Conservation (phyloP, 495 filamentous ascomycete species). For the Choiromyces venosus region DNA sequence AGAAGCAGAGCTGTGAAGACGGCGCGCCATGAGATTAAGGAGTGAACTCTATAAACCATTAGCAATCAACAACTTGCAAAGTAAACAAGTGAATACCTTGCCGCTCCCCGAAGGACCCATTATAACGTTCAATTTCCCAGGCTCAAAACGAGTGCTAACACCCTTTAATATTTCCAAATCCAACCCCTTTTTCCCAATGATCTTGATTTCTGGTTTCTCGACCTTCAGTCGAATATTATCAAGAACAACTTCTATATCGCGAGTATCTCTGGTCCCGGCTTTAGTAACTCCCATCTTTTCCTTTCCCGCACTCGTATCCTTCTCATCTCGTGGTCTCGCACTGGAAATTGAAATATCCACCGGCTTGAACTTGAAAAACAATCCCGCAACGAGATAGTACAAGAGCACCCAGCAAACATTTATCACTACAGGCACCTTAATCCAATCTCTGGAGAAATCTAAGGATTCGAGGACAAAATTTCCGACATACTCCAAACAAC, state of each 20-base stretch:
- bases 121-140: conserved; percentile 64
- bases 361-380: conserved; percentile 55
- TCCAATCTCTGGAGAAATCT: conserved; percentile 59
- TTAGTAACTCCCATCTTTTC: conserved; percentile 52
- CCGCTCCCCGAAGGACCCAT: conserved; percentile 73
- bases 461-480: conserved; percentile 60
- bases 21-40: conserved; percentile 61
- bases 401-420: conserved; percentile 54
- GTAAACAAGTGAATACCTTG: conserved; percentile 43
- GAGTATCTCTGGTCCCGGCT: conserved; percentile 49
- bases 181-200: conserved; percentile 45
- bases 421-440: conserved; percentile 57
- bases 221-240: conserved; percentile 58
- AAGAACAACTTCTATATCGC: conserved; percentile 56
- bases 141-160: conserved; percentile 56
- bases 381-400: conserved; percentile 53
- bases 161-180: conserved; percentile 59
- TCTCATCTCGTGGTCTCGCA: conserved; percentile 53
- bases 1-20: conserved; percentile 53
- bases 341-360: conserved; percentile 55
- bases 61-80: not conserved
- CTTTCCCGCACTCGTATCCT: conserved; percentile 56
- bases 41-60: conserved; percentile 51
- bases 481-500: conserved; percentile 62
- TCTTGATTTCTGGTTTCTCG: conserved; percentile 52